Evolutionary conservation across 495 filamentous ascomycete species (phyloP), one percentile per base, ranked within the genome.

Genomic region (Lichina pygmaea): DNA sequence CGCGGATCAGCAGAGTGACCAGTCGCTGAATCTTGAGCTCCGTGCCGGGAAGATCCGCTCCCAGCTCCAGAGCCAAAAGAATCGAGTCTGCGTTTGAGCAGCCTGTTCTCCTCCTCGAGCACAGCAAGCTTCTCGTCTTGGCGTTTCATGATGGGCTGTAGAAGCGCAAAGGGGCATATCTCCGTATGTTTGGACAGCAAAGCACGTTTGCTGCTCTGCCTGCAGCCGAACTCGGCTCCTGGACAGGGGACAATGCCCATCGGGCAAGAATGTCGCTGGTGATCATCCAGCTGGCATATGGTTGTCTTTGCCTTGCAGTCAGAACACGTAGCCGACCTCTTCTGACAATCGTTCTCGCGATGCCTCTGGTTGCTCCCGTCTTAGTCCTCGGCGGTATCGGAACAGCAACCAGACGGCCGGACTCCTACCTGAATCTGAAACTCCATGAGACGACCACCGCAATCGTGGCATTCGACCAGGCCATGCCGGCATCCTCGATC

Each of bases 401-500:
- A 24, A 24, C 24, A 24, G 24, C 24, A 24, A 24, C 4, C 24
- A 24, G 24, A 24, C 24, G 24, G 24, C 24, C 10, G 15, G 30
- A 16, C 12, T 43, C 34, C 2, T 42, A 72, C 66, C 56, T 75
- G 64, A 40, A 74, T 63, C 45, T 78, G 69, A 43, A 65, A 61
- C 54, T 71, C 64, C 61, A 73, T 65, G 45, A 78, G 57, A 33
- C 61, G 55, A 33, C 61, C 58, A 10, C 62, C 57, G 51, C 77
- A 81, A 46, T 64, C 57, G 6, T 60, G 51, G 49, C 77, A 81
- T 34, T 53, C 60, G 13, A 66, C 60, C 13, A 62, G 52, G 37
- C 56, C 59, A 56, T 81, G 77, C 44, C 73, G 55, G 53, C 77
- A 81, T 61, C 65, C 59, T 55, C 72, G 55, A 58, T 64, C 52